Base-by-base conservation (phyloP, 768 basidiomycete species). In the Leccinum fibrillosum region DNA sequence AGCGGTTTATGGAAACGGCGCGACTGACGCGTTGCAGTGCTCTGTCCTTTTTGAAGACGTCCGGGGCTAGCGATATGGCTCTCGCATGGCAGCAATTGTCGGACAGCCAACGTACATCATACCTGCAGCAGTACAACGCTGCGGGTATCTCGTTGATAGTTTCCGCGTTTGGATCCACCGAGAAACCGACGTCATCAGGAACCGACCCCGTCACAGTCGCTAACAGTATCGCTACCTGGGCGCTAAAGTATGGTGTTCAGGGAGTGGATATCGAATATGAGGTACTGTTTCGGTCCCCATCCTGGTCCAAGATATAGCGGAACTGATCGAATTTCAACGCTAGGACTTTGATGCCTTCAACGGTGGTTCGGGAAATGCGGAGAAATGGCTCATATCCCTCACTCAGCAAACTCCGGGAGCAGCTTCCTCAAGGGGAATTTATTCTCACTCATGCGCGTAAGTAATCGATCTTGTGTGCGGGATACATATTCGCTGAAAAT, bases 281-380 rank as follows among this genome's bases (percentile, higher is more conserved):
- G 61, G 75, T 73, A 42, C 5, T 39, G 4, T 6, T 30, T 17
- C 12, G 8, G 3, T 52, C 32, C 32, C 0, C 32, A 7, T 4
- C 7, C 11, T 21, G 13, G 21, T 34, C 12, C 23, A 23, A 23
- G 21, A 23, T 23, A 23, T 4, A 13, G 3, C 32, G 12, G 1
- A 7, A 21, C 19, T 49, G 12, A 52, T n/a, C 37, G 1, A 5
- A 6, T 3, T 35, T 17, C 2, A 10, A 4, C n/a, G 11, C 9
- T 55, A 86, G 83, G 87, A 88, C 63, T 86, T 88, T 63, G 72
- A 75, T 62, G 86, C 86, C n/a, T 65, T 65, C 23, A 78, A 80
- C 10, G 35, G 13, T 4, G 72, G 75, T 44, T 2, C 2, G 0
- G 83, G 81, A 10, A 72, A 62, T 11, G 86, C 82, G 2, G 86